phyloP scores from a whole-genome alignment of 352 stramenopile species.

The Globisporangium uncinulatum region DNA sequence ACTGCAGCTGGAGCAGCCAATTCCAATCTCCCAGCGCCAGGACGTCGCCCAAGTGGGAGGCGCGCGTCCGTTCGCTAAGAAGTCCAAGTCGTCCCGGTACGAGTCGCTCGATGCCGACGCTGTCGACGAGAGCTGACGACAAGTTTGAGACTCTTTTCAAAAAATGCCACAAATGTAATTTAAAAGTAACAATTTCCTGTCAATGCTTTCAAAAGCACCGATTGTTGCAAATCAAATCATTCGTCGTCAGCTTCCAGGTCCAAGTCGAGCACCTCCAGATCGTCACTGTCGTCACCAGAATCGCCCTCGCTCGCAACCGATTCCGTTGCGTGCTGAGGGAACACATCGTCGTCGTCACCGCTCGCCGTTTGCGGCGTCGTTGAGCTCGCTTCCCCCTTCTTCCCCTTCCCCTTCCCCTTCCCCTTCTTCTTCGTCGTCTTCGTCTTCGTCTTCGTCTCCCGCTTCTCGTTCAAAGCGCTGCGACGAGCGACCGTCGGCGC shows the following conservation, averaged over 20 bases:
- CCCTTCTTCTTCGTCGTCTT: conserved; percentile 6
- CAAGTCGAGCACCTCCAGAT: conserved; percentile 40
- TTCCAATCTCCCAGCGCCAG: not conserved
- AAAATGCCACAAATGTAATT: not conserved
- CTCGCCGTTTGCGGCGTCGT: conserved; percentile 17
- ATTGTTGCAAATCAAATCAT: conserved; percentile 5
- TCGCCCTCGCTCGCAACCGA: conserved; percentile 1
- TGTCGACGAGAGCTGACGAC: not conserved
- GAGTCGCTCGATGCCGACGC: not conserved
- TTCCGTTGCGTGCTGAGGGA: conserved; percentile 26
- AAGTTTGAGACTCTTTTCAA: too few species aligned
- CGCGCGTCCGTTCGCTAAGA: conserved; percentile 31
- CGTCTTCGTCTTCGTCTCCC: conserved; percentile 12
- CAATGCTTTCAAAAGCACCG: not conserved
- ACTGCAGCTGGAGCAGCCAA: not conserved
- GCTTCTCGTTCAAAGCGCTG: conserved; percentile 14
- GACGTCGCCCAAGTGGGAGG: conserved; percentile 40
- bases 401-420: conserved; percentile 12
- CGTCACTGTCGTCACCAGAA: conserved; percentile 15
- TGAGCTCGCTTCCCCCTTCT: conserved; percentile 10
- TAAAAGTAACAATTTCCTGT: not conserved
- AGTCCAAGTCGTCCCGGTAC: conserved; percentile 17
- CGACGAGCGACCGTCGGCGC: conserved; percentile 42
- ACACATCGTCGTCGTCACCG: conserved; percentile 37
- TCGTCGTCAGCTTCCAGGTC: conserved; percentile 25